Evolutionary conservation across 2,329 filamentous ascomycete genomes (phyloP), one percentile per base, ranked within the genome.

Genomic region (Penicillium sp.): DNA sequence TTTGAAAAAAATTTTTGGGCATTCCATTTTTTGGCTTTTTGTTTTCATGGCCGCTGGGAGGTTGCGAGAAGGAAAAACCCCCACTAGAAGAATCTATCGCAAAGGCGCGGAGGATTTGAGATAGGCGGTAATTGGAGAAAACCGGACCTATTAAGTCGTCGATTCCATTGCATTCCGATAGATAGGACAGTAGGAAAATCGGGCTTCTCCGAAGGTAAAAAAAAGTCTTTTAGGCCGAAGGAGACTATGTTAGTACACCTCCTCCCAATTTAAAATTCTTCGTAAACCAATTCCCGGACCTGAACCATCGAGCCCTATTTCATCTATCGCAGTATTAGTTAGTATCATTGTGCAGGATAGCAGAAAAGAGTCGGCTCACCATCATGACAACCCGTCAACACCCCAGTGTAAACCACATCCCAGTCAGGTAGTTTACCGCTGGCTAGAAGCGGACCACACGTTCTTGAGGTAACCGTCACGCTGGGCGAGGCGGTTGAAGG

Each of bases 381-480:
- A 63, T 64, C 58, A 63, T 56, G 53, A 61, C 56, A 58, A 57
- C 56, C 56, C 56, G 50, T 58, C 54, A 54, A 58, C 62, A 65
- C 67, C 49, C 45, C 52, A 49, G 60, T 63, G 58, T 44, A 64
- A 53, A 39, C 47, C 55, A 53, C 50, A 52, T 52, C 49, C 28
- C 53, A 57, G 48, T 42, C 51, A 42, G 54, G 42, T 46, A 37
- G 57, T 66, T 70, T 75, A 76, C 56, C 73, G 73, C 71, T 83
- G 81, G 67, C 80, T 71, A 67, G 71, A 76, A 62, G 83, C 87
- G 78, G 83, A 88, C 93, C 93, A 98, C 74, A 98, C 93, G 74
- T 78, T 88, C 89, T 97, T 97, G 76, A 98, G 76, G 77, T 95
- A 88, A 63, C 93, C 93, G 75, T 98, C 95, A 66, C 88, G 85